Conservation (phyloP, 2,329 filamentous ascomycete species). For the Aureobasidium sp. region DNA sequence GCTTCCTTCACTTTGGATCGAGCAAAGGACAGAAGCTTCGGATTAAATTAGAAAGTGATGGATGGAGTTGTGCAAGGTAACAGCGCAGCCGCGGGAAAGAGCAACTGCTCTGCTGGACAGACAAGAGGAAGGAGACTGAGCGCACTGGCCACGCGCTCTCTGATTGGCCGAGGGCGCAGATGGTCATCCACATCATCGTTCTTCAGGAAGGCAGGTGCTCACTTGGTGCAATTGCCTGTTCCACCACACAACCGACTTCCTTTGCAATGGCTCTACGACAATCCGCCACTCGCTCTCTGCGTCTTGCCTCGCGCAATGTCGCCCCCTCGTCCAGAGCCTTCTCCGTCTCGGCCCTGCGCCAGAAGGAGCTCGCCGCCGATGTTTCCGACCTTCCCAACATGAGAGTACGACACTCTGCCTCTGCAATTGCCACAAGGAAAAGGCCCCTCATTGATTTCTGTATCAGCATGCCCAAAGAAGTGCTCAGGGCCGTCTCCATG, state of each 20-base stretch:
- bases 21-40: conserved; percentile 15
- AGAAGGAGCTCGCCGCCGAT: conserved; percentile 39
- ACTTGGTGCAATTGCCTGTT: background rate
- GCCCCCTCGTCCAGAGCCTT: conserved; percentile 33
- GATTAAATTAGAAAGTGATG: background rate
- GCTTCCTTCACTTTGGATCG: background rate
- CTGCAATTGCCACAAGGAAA: background rate
- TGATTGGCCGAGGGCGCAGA: conserved; percentile 7
- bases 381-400: conserved; percentile 40
- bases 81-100: conserved; percentile 15
- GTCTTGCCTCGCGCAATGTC: conserved; percentile 15
- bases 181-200: background rate
- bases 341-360: conserved; percentile 35
- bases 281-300: conserved; percentile 28
- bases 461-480: conserved; percentile 37
- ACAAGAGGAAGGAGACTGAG: conserved; percentile 4
- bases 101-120: conserved; percentile 4
- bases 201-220: too few species aligned
- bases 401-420: conserved; percentile 29
- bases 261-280: conserved; percentile 37
- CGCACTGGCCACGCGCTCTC: background rate
- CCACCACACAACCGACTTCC: background rate
- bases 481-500: conserved; percentile 54
- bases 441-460: conserved; percentile 12
- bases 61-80: conserved; percentile 8